Conservation (phyloP, 192 early-diverging fungal genomes). For the Backusella tuberculispora region DNA sequence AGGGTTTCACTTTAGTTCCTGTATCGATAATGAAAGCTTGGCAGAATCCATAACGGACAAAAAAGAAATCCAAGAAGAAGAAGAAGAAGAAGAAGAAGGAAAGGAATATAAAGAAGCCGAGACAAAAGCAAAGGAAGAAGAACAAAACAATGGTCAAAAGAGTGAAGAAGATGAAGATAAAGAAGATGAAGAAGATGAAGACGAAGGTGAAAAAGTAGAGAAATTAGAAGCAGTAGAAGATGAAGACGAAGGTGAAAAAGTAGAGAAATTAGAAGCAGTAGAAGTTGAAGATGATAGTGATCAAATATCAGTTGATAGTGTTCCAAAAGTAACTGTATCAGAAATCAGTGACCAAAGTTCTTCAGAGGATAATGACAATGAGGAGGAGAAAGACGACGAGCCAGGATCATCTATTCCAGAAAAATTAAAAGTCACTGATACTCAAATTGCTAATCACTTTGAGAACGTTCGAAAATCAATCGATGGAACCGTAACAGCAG, state of each 20-base stretch:
- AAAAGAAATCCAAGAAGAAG: background rate
- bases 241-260: no score
- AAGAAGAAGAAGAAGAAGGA: no score
- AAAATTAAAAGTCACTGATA: background rate
- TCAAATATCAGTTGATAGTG: conserved; percentile 2
- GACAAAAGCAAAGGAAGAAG: background rate
- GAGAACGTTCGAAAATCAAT: conserved; percentile 18
- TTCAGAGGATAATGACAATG: background rate
- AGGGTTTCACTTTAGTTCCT: background rate
- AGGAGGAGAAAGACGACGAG: background rate
- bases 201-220: background rate
- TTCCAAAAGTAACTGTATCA: background rate
- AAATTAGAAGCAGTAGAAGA: no score
- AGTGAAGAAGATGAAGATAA: background rate
- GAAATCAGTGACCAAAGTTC: background rate
- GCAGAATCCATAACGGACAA: background rate
- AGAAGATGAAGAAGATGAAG: background rate
- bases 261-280: no score
- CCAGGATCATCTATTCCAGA: background rate
- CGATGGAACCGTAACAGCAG: conserved; percentile 4
- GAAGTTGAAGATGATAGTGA: background rate
- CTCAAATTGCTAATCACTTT: conserved; percentile 16
- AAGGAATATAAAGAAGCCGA: no score
- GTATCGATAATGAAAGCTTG: background rate
- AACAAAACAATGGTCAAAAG: no score